These are phyloP conservation scores for Anisogramma anomala DNA, from an alignment of 2,329 filamentous ascomycete genomes.

Conservation along the genomic window DNA sequence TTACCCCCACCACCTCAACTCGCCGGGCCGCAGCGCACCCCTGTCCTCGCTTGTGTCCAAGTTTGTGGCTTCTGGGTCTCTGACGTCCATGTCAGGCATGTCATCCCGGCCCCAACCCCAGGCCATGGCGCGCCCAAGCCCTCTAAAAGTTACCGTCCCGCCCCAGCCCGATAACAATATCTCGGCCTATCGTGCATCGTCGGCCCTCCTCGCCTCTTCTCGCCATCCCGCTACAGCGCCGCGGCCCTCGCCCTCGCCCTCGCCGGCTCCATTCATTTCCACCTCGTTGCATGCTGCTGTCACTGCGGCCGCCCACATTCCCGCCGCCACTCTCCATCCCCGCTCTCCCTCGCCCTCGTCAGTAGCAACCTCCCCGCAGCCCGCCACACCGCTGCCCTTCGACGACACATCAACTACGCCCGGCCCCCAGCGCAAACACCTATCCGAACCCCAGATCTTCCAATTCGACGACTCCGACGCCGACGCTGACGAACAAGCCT, in stretches of 20 bases:
- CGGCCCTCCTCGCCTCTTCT: not conserved
- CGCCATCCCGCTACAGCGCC: conserved; percentile 3
- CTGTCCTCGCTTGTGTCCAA: not conserved
- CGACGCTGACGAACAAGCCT: no score
- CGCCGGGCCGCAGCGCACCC: no score
- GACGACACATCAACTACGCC: conserved; percentile 17
- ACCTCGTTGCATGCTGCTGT: conserved; percentile 14
- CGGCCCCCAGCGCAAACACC: no score
- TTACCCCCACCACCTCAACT: no score
- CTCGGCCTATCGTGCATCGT: conserved; percentile 15
- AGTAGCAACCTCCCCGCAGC: conserved; percentile 31
- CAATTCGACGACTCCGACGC: conserved; percentile 8
- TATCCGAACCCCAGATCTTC: no score
- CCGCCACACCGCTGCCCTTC: conserved; percentile 27
- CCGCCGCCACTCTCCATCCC: conserved; percentile 19
- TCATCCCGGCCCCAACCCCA: no score
- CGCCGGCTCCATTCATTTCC: conserved; percentile 19
- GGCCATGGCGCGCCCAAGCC: no score
- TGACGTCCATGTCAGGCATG: not conserved
- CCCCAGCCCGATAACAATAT: conserved; percentile 14
- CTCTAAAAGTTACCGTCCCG: not conserved
- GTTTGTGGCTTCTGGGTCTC: not conserved
- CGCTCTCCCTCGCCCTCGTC: conserved; percentile 26
- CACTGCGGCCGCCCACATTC: conserved; percentile 11
- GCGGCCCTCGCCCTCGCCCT: conserved; percentile 10